phyloP scores from a whole-genome alignment of 352 stramenopile species.

The Hyaloperonospora arabidopsidis region DNA sequence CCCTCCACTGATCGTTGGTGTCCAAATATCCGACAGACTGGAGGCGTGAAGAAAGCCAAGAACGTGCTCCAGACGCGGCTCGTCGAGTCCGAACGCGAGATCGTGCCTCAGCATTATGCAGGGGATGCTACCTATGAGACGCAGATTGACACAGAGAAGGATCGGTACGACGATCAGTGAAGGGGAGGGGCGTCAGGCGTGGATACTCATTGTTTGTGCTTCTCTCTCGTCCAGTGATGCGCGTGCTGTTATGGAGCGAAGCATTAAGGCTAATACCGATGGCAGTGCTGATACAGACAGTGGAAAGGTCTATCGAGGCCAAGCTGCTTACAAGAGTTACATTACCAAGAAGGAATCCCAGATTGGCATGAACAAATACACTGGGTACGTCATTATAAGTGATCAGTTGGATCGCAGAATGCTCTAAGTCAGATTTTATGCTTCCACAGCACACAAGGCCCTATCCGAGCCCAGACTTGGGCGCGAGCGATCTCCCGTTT shows the following conservation, averaged over 20 bases:
- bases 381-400: constrained; percentile 36
- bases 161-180: constrained; percentile 30
- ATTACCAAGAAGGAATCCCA: constrained; percentile 82
- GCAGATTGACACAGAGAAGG: constrained; percentile 76
- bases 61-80: constrained; percentile 52
- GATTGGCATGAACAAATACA: constrained; percentile 87
- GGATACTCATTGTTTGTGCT: neutral
- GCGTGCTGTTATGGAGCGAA: constrained; percentile 68
- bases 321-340: constrained; percentile 84
- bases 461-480: constrained; percentile 91
- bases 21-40: constrained; percentile 31
- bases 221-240: constrained; percentile 44
- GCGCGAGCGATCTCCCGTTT: constrained; percentile 92
- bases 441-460: constrained; percentile 79
- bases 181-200: too few relatives aligned
- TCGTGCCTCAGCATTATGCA: constrained; percentile 71
- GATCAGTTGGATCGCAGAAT: neutral
- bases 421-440: neutral
- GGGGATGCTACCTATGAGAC: constrained; percentile 77
- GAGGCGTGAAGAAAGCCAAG: constrained; percentile 41
- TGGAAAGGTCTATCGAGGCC: constrained; percentile 77
- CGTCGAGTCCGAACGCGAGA: constrained; percentile 64
- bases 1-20: neutral
- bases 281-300: constrained; percentile 59
- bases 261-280: constrained; percentile 62